phyloP scores from a whole-genome alignment of 2,329 filamentous ascomycete genomes.

The Fusarium protoensiforme region DNA sequence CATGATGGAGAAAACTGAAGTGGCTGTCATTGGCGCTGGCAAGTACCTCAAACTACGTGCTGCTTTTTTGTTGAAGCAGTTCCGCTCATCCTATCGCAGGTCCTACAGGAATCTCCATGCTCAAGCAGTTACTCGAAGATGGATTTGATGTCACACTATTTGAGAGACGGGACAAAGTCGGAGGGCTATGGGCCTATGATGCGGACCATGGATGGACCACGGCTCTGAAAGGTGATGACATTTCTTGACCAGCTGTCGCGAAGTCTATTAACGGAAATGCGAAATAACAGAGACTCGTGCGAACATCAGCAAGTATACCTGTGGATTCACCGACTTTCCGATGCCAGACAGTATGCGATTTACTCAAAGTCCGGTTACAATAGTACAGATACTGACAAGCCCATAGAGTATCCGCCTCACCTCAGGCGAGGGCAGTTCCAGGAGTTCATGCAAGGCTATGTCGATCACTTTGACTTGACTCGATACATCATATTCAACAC shows the following conservation, averaged over 20 bases:
- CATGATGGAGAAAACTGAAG: neutral
- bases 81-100: neutral
- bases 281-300: neutral
- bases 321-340: slow-evolving; percentile 19
- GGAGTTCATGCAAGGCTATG: slow-evolving; percentile 25
- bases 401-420: slow-evolving; percentile 8
- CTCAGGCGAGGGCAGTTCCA: slow-evolving; percentile 13
- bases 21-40: slow-evolving; percentile 10
- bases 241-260: neutral
- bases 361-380: neutral
- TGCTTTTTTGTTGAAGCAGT: no score
- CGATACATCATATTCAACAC: slow-evolving; percentile 11
- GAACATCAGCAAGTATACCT: slow-evolving; percentile 28
- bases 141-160: slow-evolving; percentile 12
- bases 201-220: slow-evolving; percentile 13
- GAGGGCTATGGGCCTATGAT: slow-evolving; percentile 14
- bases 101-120: slow-evolving; percentile 23
- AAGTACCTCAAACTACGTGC: neutral
- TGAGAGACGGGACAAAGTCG: slow-evolving; percentile 6
- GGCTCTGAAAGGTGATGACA: neutral
- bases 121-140: slow-evolving; percentile 21
- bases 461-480: neutral
- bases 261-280: neutral
- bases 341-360: slow-evolving; percentile 18
- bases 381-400: accelerated